These are phyloP conservation scores for Plantago ovata DNA, from an alignment of 257 asterid genomes.

Conservation along the genomic window DNA sequence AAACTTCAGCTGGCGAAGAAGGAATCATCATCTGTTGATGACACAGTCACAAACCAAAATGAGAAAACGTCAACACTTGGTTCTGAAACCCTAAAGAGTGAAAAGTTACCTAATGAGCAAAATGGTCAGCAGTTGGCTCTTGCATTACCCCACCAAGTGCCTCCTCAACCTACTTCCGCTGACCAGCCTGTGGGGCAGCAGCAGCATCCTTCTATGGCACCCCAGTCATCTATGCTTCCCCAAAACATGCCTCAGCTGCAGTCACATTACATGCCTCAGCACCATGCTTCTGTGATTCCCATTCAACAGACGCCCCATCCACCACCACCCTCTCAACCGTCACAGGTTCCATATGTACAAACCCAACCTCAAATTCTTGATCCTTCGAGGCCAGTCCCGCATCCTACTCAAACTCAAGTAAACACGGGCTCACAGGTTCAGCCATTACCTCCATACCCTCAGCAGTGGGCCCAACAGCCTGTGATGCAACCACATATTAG, in stretches of 20 bases:
- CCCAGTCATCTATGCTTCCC: conserved; percentile 52
- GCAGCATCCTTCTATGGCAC: conserved; percentile 51
- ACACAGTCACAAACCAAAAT: conserved; percentile 40
- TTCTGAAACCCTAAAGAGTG: conserved; percentile 51
- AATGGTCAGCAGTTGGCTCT: conserved; percentile 72
- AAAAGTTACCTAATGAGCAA: conserved; percentile 40
- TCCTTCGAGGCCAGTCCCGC: conserved; percentile 43
- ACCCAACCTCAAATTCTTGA: conserved; percentile 65
- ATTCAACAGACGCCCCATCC: conserved; percentile 43
- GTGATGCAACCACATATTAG: conserved; percentile 61
- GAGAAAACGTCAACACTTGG: conserved; percentile 43
- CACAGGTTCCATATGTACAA: conserved; percentile 58
- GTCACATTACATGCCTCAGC: conserved; percentile 53
- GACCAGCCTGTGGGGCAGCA: conserved; percentile 49
- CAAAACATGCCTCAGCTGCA: conserved; percentile 52
- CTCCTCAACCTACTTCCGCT: conserved; percentile 46
- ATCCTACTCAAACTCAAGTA: conserved; percentile 54
- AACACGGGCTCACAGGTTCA: conserved; percentile 54
- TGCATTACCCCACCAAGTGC: conserved; percentile 80
- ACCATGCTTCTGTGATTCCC: too few relatives aligned
- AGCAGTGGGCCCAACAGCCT: conserved; percentile 67
- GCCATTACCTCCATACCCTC: conserved; percentile 50
- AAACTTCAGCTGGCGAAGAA: conserved; percentile 82
- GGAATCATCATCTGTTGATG: conserved; percentile 51
- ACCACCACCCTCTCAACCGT: conserved; percentile 33